Base-by-base conservation (phyloP, 2,329 filamentous ascomycete genomes). In the Trichoderma hamatum region DNA sequence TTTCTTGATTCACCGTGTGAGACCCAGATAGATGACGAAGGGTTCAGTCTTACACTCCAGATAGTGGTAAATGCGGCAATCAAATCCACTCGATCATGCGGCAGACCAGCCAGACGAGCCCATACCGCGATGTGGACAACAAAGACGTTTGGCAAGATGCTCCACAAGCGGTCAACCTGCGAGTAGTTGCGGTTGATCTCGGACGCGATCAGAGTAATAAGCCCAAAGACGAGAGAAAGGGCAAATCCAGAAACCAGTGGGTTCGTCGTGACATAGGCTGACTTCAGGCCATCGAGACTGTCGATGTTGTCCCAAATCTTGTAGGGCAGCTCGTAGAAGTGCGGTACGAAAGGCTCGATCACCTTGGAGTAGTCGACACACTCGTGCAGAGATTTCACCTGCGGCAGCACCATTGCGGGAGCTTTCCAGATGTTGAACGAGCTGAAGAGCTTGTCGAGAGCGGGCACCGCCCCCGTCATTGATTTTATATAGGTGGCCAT, bases 161-260 rank as follows among this genome's bases (percentile, higher is more conserved):
- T 96, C 96, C 96, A 99, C 74, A 91, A 82, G 60, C 96, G 89
- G 79, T 99, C 96, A 52, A 99, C 90, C 81, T 99, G 96, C n/a
- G 94, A 97, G 79, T 94, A 97, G 80, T 99, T 99, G 76, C 87
- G 88, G 81, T 96, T 98, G 82, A 93, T 81, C 80, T 98, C 95
- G 1, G 94, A 92, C 5, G 89, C 83, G 36, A 95, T 76, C 28
- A 97, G 82, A 75, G 96, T 92, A 32, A 96, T 75, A 5, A 86
- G 85, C 1, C 89, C 89, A n/a, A 97, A 79, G 51, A 89, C 84
- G 21, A 97, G 74, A 3, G 92, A 91, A 65, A 92, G 86, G 0
- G 88, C 90, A 72, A 96, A 85, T 3, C 88, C 92, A 0, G 88
- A 89, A 32, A 97, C 85, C 52, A 97, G 83, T 0, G 96, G 96